Percentiles rank a stretch among this genome's conserved stretches.
Evolutionary conservation across 768 basidiomycete species (phyloP).

Genomic region (Leccinum barrowsii): DNA sequence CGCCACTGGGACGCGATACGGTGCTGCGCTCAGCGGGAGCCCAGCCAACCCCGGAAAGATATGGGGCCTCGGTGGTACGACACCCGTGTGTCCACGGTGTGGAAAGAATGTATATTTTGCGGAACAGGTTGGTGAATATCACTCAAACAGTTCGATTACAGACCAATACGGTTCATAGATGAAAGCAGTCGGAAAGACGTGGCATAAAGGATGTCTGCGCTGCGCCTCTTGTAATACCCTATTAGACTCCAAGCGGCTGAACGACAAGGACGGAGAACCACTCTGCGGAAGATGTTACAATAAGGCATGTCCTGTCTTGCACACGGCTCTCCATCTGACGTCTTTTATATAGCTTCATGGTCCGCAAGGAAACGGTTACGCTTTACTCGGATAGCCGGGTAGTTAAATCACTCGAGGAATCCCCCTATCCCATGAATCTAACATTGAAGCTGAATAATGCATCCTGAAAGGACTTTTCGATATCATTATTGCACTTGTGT

Average conservation of each 20-base stretch:
- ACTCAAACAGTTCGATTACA: not conserved
- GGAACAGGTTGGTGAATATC: slow-evolving; percentile 54
- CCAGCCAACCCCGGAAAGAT: slow-evolving; percentile 41
- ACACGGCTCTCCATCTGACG: not conserved
- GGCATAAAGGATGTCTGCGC: slow-evolving; percentile 73
- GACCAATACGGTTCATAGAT: slow-evolving; percentile 41
- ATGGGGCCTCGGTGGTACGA: slow-evolving; percentile 49
- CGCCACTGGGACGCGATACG: slow-evolving; percentile 65
- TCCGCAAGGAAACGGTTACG: slow-evolving; percentile 72
- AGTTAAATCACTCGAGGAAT: slow-evolving; percentile 26
- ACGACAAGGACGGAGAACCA: slow-evolving; percentile 74
- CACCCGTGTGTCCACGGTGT: slow-evolving; percentile 67
- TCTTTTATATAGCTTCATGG: slow-evolving; percentile 55
- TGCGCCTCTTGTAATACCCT: slow-evolving; percentile 66
- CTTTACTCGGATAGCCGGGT: slow-evolving; percentile 55
- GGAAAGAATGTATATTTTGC: slow-evolving; percentile 81
- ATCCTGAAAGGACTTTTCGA: slow-evolving; percentile 6
- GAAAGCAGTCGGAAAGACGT: slow-evolving; percentile 78
- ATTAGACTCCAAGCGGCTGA: slow-evolving; percentile 68
- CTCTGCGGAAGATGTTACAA: slow-evolving; percentile 71
- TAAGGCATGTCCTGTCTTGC: slow-evolving; percentile 40
- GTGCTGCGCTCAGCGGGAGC: slow-evolving; percentile 47
- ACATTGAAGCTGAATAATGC: slow-evolving; percentile 6
- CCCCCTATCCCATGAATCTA: not conserved
- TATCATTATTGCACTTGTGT: slow-evolving; percentile 20